A percentile compares a stretch with the other conserved stretches of the same genome.
These are phyloP conservation scores for Lactarius akahatsu DNA, from an alignment of 768 basidiomycete species.

Conservation along the genomic window DNA sequence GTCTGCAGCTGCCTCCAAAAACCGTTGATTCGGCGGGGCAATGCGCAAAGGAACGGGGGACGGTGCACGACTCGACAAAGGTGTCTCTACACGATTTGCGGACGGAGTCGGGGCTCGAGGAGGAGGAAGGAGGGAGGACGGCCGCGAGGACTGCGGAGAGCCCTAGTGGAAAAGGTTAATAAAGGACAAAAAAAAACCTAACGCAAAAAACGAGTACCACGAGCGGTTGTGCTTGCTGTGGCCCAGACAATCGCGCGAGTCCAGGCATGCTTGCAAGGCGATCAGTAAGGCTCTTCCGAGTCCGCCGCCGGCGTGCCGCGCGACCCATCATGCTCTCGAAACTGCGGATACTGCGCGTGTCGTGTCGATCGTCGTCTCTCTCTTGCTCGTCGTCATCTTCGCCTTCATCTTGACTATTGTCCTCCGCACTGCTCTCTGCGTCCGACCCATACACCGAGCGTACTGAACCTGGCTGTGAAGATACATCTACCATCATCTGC, in stretches of 20 bases:
- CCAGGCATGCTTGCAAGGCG: slow-evolving; percentile 77
- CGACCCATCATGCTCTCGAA: slow-evolving; percentile 80
- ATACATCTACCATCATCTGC: slow-evolving; percentile 57
- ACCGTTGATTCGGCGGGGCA: slow-evolving; percentile 64
- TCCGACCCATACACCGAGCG: slow-evolving; percentile 36
- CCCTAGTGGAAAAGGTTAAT: slow-evolving; percentile 28
- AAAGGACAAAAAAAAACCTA: slow-evolving; percentile 6
- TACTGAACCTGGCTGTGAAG: slow-evolving; percentile 52
- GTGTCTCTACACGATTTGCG: slow-evolving; percentile 40
- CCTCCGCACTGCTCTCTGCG: slow-evolving; percentile 36
- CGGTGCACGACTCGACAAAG: slow-evolving; percentile 41
- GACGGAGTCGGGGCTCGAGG: slow-evolving; percentile 31
- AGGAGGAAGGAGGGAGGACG: slow-evolving; percentile 41
- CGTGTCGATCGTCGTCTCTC: slow-evolving; percentile 43
- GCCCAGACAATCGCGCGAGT: slow-evolving; percentile 42
- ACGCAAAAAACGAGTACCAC: slow-evolving; percentile 23
- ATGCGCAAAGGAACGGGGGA: slow-evolving; percentile 46
- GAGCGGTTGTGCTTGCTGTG: slow-evolving; percentile 14
- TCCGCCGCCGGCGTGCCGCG: slow-evolving; percentile 31
- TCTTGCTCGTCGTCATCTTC: slow-evolving; percentile 43
- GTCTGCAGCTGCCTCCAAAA: slow-evolving; percentile 67
- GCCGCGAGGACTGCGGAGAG: slow-evolving; percentile 42
- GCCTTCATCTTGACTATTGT: slow-evolving; percentile 40
- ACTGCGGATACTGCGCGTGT: slow-evolving; percentile 76
- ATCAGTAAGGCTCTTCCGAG: slow-evolving; percentile 76